Percentiles rank a stretch among this genome's conserved stretches.
These are phyloP conservation scores for Gynochthodes officinalis DNA, from an alignment of 257 asterid species.

Conservation along the genomic window DNA sequence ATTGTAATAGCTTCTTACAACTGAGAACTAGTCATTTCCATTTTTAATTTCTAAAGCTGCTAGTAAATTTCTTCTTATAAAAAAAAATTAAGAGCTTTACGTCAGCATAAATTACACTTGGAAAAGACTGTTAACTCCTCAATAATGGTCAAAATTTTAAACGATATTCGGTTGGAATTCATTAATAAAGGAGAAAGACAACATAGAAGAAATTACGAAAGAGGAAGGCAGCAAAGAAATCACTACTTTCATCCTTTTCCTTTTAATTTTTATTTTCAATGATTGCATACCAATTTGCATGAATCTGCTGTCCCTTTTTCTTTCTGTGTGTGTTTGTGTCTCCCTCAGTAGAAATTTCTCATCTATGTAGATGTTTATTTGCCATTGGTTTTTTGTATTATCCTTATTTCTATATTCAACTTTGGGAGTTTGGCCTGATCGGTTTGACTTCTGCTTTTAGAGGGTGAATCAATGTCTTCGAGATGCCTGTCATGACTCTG, in stretches of 20 bases:
- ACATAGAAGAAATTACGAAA: not conserved
- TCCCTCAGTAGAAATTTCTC: not conserved
- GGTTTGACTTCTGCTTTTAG: conserved; percentile 29
- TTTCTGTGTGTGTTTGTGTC: not conserved
- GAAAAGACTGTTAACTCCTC: not conserved
- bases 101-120: not conserved
- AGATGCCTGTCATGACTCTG: conserved; percentile 53
- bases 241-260: not conserved
- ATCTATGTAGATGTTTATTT: no score
- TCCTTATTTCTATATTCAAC: not conserved
- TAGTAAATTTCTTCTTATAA: not conserved
- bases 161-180: not conserved
- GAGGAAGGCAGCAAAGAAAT: not conserved
- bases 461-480: conserved; percentile 87
- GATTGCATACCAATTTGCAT: not conserved
- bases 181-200: not conserved
- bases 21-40: conserved; percentile 6
- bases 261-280: not conserved
- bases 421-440: not conserved
- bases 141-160: not conserved
- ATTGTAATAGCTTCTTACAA: not conserved
- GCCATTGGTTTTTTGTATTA: no score
- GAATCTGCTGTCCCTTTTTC: not conserved
- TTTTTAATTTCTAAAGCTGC: not conserved
- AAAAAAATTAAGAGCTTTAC: no score